A percentile compares a stretch with the other conserved stretches of the same genome.
Conservation (phyloP, 179 eudicot species). For the Heliamphora pulchella region DNA sequence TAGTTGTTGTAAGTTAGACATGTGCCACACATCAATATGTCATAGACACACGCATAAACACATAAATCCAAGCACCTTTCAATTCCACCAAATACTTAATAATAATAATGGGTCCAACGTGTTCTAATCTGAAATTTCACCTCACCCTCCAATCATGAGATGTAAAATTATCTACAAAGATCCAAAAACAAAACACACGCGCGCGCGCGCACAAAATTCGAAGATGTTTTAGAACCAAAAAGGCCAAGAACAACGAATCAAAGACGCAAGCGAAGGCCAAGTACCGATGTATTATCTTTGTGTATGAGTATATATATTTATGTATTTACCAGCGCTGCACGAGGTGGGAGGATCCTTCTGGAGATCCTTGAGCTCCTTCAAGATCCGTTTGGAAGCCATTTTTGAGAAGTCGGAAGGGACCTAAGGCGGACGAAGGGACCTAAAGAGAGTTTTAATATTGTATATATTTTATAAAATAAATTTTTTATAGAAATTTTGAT, state of each 20-base stretch:
- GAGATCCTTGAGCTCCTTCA: conserved; percentile 31
- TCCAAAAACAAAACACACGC: background rate
- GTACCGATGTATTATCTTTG: background rate
- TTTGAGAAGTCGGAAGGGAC: background rate
- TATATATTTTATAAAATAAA: too few relatives aligned
- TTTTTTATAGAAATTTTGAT: too few relatives aligned
- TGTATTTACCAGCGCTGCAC: conserved; percentile 21
- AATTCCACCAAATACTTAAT: background rate
- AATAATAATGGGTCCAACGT: background rate
- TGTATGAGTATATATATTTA: background rate
- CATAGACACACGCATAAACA: background rate
- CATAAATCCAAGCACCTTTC: background rate
- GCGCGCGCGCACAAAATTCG: too few relatives aligned
- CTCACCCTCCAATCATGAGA: background rate
- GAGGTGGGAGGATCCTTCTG: conserved; percentile 36
- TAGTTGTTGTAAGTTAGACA: background rate
- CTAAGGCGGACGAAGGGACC: background rate
- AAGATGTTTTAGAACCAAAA: background rate
- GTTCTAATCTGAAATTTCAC: background rate
- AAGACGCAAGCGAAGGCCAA: background rate
- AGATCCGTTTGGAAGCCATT: conserved; percentile 7
- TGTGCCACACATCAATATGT: background rate
- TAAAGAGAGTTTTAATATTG: too few relatives aligned
- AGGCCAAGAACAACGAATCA: background rate
- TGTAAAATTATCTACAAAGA: background rate